phyloP scores from a whole-genome alignment of 176 grass and related monocot genomes.

The Pharus latifolius region DNA sequence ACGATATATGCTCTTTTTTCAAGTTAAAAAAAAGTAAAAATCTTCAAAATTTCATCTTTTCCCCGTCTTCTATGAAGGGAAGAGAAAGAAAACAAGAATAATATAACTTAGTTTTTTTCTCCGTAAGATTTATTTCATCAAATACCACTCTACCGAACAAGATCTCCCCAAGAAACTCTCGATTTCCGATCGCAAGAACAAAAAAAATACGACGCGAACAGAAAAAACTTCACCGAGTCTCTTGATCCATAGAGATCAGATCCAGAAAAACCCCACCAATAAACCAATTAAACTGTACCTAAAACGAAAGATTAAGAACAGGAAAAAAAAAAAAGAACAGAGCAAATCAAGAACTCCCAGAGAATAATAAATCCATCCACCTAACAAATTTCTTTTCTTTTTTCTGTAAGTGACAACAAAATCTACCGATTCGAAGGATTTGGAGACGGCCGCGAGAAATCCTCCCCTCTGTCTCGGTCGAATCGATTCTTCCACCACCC shows the following conservation, averaged over 20 bases:
- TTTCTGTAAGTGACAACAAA: no score
- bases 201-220: background rate
- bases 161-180: constrained; percentile 3
- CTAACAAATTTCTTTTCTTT: no score
- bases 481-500: no score
- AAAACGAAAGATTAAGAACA: no score
- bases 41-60: no score
- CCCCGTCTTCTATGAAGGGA: no score
- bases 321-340: background rate
- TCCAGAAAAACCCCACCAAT: background rate
- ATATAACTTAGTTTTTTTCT: background rate
- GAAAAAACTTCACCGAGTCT: constrained; percentile 4
- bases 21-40: no score
- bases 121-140: background rate
- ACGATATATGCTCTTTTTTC: no score
- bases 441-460: background rate
- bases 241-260: background rate
- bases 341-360: background rate
- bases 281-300: no score
- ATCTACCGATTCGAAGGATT: background rate
- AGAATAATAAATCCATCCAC: no score
- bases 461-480: no score
- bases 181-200: constrained; percentile 5
- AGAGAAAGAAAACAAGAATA: no score
- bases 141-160: background rate